Conservation (phyloP, 2,329 filamentous ascomycete genomes). For the Fusarium equiseti region DNA sequence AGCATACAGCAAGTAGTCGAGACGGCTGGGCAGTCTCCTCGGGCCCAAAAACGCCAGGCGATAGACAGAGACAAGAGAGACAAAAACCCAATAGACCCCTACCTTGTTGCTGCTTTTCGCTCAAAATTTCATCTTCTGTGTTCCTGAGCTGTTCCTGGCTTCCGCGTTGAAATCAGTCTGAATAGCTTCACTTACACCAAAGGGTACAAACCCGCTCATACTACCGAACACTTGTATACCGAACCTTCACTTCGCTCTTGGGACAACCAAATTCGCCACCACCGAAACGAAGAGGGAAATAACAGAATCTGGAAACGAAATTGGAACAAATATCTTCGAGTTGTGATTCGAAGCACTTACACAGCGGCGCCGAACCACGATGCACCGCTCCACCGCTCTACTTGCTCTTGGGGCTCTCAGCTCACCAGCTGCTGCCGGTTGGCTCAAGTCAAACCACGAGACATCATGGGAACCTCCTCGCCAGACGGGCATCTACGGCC, state of each 20-base stretch:
- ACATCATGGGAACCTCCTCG: constrained; percentile 48
- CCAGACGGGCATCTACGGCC: constrained; percentile 41
- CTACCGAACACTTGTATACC: background rate
- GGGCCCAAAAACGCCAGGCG: constrained; percentile 12
- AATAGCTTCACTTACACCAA: constrained; percentile 25
- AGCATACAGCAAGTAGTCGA: constrained; percentile 10
- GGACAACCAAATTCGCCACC: background rate
- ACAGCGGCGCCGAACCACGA: constrained; percentile 9
- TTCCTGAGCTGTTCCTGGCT: constrained; percentile 2
- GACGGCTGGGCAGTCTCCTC: constrained; percentile 16
- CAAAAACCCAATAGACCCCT: constrained; percentile 38
- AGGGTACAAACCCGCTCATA: constrained; percentile 13
- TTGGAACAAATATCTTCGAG: background rate
- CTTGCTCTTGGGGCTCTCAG: constrained; percentile 45
- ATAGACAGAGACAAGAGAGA: constrained; percentile 20
- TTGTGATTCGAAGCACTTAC: background rate
- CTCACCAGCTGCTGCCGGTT: constrained; percentile 40
- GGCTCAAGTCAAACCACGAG: constrained; percentile 43
- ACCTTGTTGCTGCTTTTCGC: background rate
- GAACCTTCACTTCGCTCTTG: constrained; percentile 2
- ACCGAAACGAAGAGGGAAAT: background rate
- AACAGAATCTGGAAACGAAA: background rate
- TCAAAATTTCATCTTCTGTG: constrained; percentile 1
- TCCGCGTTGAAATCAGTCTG: constrained; percentile 12
- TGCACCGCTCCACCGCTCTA: constrained; percentile 40